Evolutionary conservation across 208 protist species (phyloP).

Genomic region (Acanthamoeba healyi): DNA sequence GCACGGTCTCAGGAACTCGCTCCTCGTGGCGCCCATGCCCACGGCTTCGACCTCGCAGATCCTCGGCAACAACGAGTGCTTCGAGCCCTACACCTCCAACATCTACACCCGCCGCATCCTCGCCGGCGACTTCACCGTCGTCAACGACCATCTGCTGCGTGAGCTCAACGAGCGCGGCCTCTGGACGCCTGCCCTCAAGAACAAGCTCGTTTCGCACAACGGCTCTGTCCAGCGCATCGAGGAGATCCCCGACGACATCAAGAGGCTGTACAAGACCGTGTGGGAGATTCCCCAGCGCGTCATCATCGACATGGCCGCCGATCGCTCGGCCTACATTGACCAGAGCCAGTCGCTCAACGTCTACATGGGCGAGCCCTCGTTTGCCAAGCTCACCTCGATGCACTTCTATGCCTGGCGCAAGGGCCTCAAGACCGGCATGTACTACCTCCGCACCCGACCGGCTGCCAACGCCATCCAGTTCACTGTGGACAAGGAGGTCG

Average conservation of each 20-base stretch:
- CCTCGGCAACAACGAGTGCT: slow-evolving; percentile 99
- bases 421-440: slow-evolving; percentile 99
- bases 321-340: slow-evolving; percentile 99
- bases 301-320: slow-evolving; percentile 99
- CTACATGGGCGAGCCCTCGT: slow-evolving; percentile 96
- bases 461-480: slow-evolving; percentile 99
- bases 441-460: slow-evolving; percentile 97
- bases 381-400: slow-evolving; percentile 98
- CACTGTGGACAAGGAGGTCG: slow-evolving; percentile 95
- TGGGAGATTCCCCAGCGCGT: slow-evolving; percentile 98
- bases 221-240: slow-evolving; percentile 96
- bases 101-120: slow-evolving; percentile 98
- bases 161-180: slow-evolving; percentile 96
- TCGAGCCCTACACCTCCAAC: slow-evolving; percentile 99
- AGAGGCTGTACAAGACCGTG: slow-evolving; percentile 98
- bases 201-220: slow-evolving; percentile 96
- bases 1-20: slow-evolving; percentile 98
- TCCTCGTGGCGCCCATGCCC: slow-evolving; percentile 99
- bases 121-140: slow-evolving; percentile 99
- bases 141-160: slow-evolving; percentile 98
- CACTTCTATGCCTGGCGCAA: slow-evolving; percentile 99
- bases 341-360: slow-evolving; percentile 99
- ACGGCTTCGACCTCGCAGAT: slow-evolving; percentile 99
- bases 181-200: slow-evolving; percentile 96
- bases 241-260: slow-evolving; percentile 96